phyloP scores from a whole-genome alignment of 2,329 filamentous ascomycete species.

The Byssoonygena ceratinophila region DNA sequence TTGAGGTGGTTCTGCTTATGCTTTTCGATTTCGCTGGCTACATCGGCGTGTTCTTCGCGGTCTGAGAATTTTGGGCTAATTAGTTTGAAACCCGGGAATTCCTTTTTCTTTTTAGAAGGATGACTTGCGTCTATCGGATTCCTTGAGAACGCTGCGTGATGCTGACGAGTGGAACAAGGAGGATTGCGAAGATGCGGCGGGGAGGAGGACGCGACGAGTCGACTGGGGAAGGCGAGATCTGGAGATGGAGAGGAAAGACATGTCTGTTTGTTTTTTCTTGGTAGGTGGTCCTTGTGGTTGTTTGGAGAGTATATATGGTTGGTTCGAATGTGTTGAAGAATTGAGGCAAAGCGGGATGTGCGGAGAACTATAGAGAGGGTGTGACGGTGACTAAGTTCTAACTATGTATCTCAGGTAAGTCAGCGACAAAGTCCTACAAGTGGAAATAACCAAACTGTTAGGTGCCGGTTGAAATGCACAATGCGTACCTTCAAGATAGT shows the following conservation, averaged over 20 bases:
- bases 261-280: constrained; percentile 13
- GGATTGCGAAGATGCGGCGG: background rate
- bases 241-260: constrained; percentile 30
- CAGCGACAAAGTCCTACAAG: background rate
- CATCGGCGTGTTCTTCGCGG: constrained; percentile 17
- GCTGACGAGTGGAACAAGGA: constrained; percentile 24
- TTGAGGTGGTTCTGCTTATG: constrained; percentile 54
- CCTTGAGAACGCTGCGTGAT: constrained; percentile 24
- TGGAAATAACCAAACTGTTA: too few species aligned
- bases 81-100: too few species aligned
- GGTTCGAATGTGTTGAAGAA: background rate
- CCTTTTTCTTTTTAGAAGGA: too few species aligned
- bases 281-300: background rate
- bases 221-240: constrained; percentile 11
- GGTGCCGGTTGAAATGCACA: background rate
- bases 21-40: constrained; percentile 37
- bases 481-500: background rate
- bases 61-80: too few species aligned
- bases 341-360: background rate
- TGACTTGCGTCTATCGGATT: constrained; percentile 28
- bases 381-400: background rate
- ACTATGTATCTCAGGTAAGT: background rate
- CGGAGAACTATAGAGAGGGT: background rate
- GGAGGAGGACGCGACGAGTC: constrained; percentile 1
- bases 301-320: background rate